Evolutionary conservation across 2,329 filamentous ascomycete species (phyloP).

Genomic region (Anisogramma anomala): DNA sequence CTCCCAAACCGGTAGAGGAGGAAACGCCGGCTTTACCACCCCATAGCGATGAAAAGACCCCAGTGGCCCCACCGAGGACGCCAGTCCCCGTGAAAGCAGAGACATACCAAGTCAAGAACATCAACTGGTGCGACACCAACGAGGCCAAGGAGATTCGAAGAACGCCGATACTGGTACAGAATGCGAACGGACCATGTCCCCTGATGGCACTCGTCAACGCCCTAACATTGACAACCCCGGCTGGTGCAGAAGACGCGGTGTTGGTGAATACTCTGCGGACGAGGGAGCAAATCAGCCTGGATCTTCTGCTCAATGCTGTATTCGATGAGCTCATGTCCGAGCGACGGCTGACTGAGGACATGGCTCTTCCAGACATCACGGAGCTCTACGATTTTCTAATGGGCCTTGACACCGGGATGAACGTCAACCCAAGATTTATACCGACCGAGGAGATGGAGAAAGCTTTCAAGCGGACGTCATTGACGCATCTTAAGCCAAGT

Average conservation of each 20-base stretch:
- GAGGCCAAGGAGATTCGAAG: constrained; percentile 50
- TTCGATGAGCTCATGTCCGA: constrained; percentile 88
- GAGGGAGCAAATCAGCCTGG: constrained; percentile 79
- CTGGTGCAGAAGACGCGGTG: constrained; percentile 49
- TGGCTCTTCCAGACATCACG: constrained; percentile 68
- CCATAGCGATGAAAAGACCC: constrained; percentile 10
- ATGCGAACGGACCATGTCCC: constrained; percentile 88
- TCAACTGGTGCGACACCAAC: constrained; percentile 66
- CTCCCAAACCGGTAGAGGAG: constrained; percentile 23
- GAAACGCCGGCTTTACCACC: constrained; percentile 16
- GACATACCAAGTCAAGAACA: constrained; percentile 87
- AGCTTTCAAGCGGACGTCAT: constrained; percentile 39
- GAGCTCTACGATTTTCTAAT: constrained; percentile 83
- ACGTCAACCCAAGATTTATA: constrained; percentile 86
- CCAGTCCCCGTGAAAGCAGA: constrained; percentile 45
- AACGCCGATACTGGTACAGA: constrained; percentile 87
- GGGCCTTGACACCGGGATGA: constrained; percentile 90
- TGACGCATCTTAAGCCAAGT: constrained; percentile 40
- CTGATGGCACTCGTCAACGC: constrained; percentile 89
- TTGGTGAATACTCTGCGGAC: constrained; percentile 67
- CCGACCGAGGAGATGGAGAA: constrained; percentile 38
- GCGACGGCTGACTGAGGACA: constrained; percentile 49
- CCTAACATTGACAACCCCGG: constrained; percentile 68
- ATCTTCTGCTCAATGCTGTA: constrained; percentile 74
- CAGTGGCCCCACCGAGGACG: constrained; percentile 28